phyloP scores from a whole-genome alignment of 345 rosid genomes.

The Fremontodendron californicum region DNA sequence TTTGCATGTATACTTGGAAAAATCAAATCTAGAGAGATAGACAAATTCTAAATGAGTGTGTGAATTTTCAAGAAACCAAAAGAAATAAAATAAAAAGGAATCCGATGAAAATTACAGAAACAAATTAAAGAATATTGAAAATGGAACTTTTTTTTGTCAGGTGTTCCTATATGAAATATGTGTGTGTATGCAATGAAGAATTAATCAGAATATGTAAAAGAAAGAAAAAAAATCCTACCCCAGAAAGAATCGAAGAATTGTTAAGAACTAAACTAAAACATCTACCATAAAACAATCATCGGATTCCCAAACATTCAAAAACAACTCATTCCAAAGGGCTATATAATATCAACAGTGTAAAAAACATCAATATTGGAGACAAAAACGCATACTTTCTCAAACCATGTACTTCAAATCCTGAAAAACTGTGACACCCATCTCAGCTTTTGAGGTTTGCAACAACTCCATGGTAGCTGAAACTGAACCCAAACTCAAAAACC shows the following conservation, averaged over 20 bases:
- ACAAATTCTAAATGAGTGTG: constrained; percentile 40
- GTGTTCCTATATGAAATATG: constrained; percentile 40
- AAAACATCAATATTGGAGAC: constrained; percentile 28
- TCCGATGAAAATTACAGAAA: constrained; percentile 56
- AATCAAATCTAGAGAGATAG: constrained; percentile 36
- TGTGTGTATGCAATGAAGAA: constrained; percentile 17
- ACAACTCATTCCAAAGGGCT: constrained; percentile 42
- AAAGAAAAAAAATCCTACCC: constrained; percentile 26
- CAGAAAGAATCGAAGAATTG: constrained; percentile 81
- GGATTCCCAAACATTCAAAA: constrained; percentile 68
- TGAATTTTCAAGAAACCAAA: constrained; percentile 32
- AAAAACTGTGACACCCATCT: constrained; percentile 37
- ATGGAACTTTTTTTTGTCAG: too few relatives aligned
- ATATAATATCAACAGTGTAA: constrained; percentile 34
- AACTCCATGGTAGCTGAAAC: constrained; percentile 36
- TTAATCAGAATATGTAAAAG: constrained; percentile 18
- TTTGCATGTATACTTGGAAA: constrained; percentile 26
- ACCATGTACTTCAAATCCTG: constrained; percentile 31
- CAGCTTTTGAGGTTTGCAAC: constrained; percentile 32
- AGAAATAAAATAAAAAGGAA: constrained; percentile 40
- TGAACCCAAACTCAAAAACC: constrained; percentile 21
- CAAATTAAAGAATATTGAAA: constrained; percentile 22
- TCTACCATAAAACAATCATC: constrained; percentile 77
- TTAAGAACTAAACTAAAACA: constrained; percentile 32
- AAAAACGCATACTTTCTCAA: constrained; percentile 38